phyloP scores from a whole-genome alignment of 352 stramenopile genomes.

The Phytophthora sansomeana region DNA sequence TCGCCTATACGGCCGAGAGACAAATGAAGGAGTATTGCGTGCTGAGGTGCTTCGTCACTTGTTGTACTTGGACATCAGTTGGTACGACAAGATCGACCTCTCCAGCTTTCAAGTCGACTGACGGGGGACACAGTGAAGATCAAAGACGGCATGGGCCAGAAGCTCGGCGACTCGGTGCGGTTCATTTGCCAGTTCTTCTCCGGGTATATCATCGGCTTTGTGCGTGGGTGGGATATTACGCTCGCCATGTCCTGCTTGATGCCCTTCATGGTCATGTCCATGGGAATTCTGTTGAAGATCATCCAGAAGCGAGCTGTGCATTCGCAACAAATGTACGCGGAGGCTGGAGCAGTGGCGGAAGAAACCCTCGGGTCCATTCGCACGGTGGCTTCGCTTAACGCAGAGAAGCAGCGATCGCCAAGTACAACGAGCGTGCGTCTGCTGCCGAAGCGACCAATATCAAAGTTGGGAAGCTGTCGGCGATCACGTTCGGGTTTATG shows the following conservation, averaged over 20 bases:
- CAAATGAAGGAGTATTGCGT: conserved; percentile 47
- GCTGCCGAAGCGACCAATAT: conserved; percentile 32
- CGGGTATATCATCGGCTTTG: conserved; percentile 20
- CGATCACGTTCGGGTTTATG: conserved; percentile 28
- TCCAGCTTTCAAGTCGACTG: conserved; percentile 42
- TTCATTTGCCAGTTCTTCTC: conserved; percentile 43
- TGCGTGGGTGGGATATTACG: conserved; percentile 7
- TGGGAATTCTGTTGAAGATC: not conserved
- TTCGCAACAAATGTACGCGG: conserved; percentile 46
- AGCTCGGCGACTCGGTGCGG: conserved; percentile 44
- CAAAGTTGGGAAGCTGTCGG: conserved; percentile 14
- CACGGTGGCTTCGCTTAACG: conserved; percentile 48
- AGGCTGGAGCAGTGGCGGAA: conserved; percentile 55
- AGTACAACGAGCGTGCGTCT: conserved; percentile 37
- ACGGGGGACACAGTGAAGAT: conserved; percentile 35
- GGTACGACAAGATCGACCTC: conserved; percentile 43
- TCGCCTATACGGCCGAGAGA: conserved; percentile 35
- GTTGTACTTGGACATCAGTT: conserved; percentile 48
- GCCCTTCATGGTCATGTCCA: conserved; percentile 5
- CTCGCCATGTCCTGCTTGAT: conserved; percentile 12
- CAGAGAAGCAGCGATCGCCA: conserved; percentile 39
- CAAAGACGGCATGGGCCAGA: conserved; percentile 55
- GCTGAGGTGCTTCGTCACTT: conserved; percentile 39
- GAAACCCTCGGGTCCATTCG: conserved; percentile 54
- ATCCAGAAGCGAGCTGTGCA: conserved; percentile 10